phyloP scores from a whole-genome alignment of 768 basidiomycete species.

The Trametes cubensis region DNA sequence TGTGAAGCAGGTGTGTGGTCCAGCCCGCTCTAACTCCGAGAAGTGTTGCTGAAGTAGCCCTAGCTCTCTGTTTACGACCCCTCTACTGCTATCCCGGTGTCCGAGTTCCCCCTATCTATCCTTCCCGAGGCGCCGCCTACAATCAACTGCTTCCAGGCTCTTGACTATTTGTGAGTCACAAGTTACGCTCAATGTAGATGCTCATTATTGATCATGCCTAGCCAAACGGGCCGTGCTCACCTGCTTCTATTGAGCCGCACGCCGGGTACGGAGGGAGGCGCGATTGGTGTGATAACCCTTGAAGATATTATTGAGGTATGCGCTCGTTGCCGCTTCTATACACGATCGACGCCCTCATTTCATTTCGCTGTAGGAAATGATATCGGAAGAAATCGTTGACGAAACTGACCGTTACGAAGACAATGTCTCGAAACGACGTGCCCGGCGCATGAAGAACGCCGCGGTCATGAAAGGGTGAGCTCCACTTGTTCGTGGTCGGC shows the following conservation, averaged over 20 bases:
- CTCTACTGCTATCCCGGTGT: constrained; percentile 71
- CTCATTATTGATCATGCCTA: constrained; percentile 29
- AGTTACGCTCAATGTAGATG: not conserved
- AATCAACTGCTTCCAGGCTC: constrained; percentile 92
- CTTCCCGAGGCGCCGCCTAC: constrained; percentile 86
- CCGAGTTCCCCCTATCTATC: constrained; percentile 75
- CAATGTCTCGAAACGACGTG: constrained; percentile 77
- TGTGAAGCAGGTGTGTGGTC: constrained; percentile 66
- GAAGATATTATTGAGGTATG: constrained; percentile 81
- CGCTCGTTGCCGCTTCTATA: not conserved
- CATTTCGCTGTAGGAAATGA: constrained; percentile 72
- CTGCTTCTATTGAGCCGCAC: constrained; percentile 82
- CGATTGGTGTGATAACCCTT: constrained; percentile 87
- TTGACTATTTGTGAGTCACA: constrained; percentile 80
- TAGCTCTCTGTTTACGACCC: constrained; percentile 91
- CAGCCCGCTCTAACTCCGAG: not conserved
- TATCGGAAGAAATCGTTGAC: constrained; percentile 94
- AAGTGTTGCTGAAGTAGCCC: not conserved
- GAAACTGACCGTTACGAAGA: constrained; percentile 92
- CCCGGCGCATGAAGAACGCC: constrained; percentile 70
- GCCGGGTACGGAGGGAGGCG: constrained; percentile 82
- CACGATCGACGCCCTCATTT: not conserved
- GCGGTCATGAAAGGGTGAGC: constrained; percentile 78
- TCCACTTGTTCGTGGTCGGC: not conserved
- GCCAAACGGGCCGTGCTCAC: constrained; percentile 95